Base-by-base conservation (phyloP, 2,329 filamentous ascomycete genomes). In the Pestalotiopsis sp. region DNA sequence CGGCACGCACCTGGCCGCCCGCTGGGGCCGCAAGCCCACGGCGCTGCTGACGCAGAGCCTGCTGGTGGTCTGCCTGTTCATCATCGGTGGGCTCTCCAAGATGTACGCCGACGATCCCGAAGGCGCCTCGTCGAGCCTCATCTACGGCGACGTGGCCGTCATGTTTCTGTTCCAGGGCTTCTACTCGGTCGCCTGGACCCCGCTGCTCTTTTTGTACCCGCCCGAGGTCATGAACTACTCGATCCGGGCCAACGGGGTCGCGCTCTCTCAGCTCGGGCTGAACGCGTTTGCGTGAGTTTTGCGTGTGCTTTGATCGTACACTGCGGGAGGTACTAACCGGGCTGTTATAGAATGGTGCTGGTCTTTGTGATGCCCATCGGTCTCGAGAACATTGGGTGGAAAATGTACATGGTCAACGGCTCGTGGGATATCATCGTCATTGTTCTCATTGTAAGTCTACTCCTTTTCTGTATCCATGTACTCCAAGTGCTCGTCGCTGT, bases 121-220 rank as follows among this genome's bases (percentile, higher is more conserved):
- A 12, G 72, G 73, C 2, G 75, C 75, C 4, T 77, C 77, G 1
- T 57, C 70, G 11, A 75, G 74, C 62, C 71, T 77, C 0, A 70
- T 75, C 4, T 76, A 75, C 56, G 78, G 75, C 31, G 73, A 77
- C 38, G 76, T 78, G 6, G 78, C 76, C 0, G 76, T 82, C 13
- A 85, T 87, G 73, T 87, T 87, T 72, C 75, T 87, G 2, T 87
- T 87, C 73, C 83, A 85, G 67, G 85, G 83, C 0, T 83, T 82
- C 66, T 88, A 87, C 72, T 81, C 80, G 0, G 76, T 87, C n/a
- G 83, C 80, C 0, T 85, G 82, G 83, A 87, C 84, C 6, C 84
- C 84, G 2, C 72, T 87, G 31, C 76, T 83, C 0, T 82, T 80
- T 65, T 75, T 86, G 1, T 87, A 87, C 69, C 83, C 84, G 0